Evolutionary conservation across 345 rosid genomes (phyloP).

Genomic region (Sonneratia caseolaris): DNA sequence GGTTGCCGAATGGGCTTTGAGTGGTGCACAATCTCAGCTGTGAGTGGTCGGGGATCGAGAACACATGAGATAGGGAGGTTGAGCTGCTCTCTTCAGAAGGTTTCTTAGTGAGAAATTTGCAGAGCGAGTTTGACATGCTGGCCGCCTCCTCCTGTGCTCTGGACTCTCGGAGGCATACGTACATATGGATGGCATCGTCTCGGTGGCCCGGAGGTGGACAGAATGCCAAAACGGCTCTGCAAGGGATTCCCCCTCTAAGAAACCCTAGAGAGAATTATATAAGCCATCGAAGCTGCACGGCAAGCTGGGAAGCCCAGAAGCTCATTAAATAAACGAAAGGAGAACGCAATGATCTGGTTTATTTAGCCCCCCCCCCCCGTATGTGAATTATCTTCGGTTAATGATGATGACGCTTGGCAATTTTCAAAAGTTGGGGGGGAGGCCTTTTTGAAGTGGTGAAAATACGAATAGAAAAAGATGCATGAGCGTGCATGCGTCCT

Average conservation of each 20-base stretch:
- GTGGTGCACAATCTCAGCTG: no score
- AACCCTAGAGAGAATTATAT: constrained; percentile 14
- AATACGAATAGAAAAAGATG: neutral
- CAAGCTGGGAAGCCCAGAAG: neutral
- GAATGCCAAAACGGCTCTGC: constrained; percentile 54
- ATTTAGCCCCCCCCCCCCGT: no score
- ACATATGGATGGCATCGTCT: neutral
- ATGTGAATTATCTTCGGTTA: neutral
- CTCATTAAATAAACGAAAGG: neutral
- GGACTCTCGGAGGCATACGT: neutral
- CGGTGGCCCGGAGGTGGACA: constrained; percentile 41
- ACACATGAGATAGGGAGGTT: no score
- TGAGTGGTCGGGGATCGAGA: no score
- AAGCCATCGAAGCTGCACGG: no score
- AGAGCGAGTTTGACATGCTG: constrained; percentile 35
- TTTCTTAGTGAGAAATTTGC: constrained; percentile 34
- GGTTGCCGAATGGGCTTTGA: no score
- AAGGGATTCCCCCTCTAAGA: constrained; percentile 24
- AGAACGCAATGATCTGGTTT: neutral
- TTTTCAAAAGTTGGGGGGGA: neutral
- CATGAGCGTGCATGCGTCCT: constrained; percentile 6
- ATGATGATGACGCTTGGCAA: neutral
- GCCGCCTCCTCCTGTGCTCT: constrained; percentile 27
- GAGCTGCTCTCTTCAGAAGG: constrained; percentile 6
- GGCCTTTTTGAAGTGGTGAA: neutral